Conservation (phyloP, 1,284 basidiomycete genomes). For the Amylostereum areolatum region DNA sequence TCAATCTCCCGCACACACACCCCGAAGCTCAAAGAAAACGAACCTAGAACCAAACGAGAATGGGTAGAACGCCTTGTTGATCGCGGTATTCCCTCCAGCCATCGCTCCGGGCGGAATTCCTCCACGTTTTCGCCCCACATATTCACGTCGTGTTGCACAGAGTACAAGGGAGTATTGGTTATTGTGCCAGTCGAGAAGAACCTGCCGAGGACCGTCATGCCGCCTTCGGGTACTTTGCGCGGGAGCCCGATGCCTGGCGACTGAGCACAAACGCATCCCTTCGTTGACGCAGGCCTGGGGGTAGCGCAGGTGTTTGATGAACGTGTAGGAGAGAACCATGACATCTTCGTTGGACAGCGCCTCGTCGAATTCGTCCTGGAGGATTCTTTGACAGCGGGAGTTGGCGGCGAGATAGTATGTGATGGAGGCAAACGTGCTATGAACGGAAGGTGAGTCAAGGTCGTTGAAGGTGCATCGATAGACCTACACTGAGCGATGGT, state of each 20-base stretch:
- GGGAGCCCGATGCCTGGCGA: slow-evolving; percentile 75
- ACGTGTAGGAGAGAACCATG: slow-evolving; percentile 46
- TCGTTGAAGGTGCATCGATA: too few species aligned
- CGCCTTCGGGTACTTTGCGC: slow-evolving; percentile 68
- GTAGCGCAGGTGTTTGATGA: slow-evolving; percentile 67
- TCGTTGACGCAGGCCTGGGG: slow-evolving; percentile 83
- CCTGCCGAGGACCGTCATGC: slow-evolving; percentile 51
- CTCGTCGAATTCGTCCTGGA: slow-evolving; percentile 79
- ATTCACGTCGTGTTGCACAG: slow-evolving; percentile 65
- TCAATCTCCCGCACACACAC: too few species aligned
- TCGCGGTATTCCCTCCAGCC: slow-evolving; percentile 64
- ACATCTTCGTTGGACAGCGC: slow-evolving; percentile 60
- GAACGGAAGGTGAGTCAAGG: background rate
- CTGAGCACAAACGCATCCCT: slow-evolving; percentile 76
- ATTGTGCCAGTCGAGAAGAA: slow-evolving; percentile 67
- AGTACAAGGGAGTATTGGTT: slow-evolving; percentile 71
- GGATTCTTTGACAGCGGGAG: slow-evolving; percentile 59
- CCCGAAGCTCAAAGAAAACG: background rate
- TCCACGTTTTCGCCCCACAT: slow-evolving; percentile 81
- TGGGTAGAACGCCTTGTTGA: slow-evolving; percentile 40
- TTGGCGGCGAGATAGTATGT: slow-evolving; percentile 75
- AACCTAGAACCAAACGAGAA: slow-evolving; percentile 1
- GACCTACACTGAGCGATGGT: too few species aligned
- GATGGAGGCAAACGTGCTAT: slow-evolving; percentile 43
- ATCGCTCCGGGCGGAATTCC: slow-evolving; percentile 73